Conservation (phyloP, 2,329 filamentous ascomycete genomes). For the Pseudonectria buxi region DNA sequence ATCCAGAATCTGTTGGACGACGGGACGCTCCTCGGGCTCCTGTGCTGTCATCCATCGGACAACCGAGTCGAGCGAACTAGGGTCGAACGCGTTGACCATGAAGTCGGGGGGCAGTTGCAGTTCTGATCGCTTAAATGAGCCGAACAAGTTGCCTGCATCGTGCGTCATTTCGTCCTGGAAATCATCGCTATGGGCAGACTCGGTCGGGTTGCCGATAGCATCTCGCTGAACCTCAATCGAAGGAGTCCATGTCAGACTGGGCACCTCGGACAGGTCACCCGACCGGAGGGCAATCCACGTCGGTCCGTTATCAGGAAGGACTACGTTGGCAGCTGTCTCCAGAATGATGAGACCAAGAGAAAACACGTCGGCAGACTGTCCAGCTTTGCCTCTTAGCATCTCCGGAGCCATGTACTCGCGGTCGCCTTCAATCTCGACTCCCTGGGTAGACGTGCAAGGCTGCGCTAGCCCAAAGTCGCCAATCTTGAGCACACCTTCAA, state of each 20-base stretch:
- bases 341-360: conserved; percentile 90
- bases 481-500: conserved; percentile 76
- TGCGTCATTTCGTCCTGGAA: conserved; percentile 26
- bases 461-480: conserved; percentile 81
- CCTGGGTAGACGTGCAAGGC: conserved; percentile 65
- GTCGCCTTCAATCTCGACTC: conserved; percentile 87
- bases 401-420: conserved; percentile 95
- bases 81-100: conserved; percentile 72
- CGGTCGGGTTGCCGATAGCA: conserved; percentile 48
- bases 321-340: conserved; percentile 89
- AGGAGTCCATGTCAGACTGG: conserved; percentile 76
- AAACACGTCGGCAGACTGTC: conserved; percentile 90
- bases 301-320: conserved; percentile 84
- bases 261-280: conserved; percentile 83
- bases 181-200: conserved; percentile 31
- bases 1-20: conserved; percentile 64
- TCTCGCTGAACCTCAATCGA: conserved; percentile 67
- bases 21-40: conserved; percentile 65
- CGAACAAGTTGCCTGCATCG: conserved; percentile 33
- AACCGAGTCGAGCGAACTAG: conserved; percentile 72
- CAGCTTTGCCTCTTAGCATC: conserved; percentile 76
- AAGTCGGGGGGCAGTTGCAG: conserved; percentile 67
- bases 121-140: conserved; percentile 42
- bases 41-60: conserved; percentile 85
- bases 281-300: conserved; percentile 86